These are phyloP conservation scores for Myriangium duriaei DNA, from an alignment of 2,329 filamentous ascomycete species.

Conservation along the genomic window DNA sequence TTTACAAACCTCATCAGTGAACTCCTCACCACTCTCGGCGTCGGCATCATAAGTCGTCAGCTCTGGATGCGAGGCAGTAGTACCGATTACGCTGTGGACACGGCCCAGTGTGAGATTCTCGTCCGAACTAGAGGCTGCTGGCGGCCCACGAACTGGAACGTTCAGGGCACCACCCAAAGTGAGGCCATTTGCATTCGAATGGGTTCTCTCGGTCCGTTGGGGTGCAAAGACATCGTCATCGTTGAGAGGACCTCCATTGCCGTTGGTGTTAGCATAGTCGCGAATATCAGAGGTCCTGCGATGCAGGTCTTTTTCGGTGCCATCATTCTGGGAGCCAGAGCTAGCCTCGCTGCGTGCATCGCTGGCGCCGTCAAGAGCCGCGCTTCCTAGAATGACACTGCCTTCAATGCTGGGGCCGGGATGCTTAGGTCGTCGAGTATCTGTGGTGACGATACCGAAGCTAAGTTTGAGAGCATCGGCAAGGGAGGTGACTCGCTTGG, in stretches of 20 bases:
- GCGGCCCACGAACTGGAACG: neutral
- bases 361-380: conserved; percentile 14
- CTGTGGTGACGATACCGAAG: conserved; percentile 91
- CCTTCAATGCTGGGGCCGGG: conserved; percentile 51
- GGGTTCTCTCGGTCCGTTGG: conserved; percentile 1
- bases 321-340: neutral
- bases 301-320: neutral
- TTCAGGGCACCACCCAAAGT: neutral
- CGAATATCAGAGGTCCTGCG: conserved; percentile 4
- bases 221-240: conserved; percentile 16
- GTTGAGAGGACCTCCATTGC: conserved; percentile 14
- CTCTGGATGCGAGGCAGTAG: conserved; percentile 14
- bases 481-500: conserved; percentile 89
- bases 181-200: neutral
- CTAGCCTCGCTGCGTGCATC: neutral
- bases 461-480: conserved; percentile 94
- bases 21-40: conserved; percentile 25
- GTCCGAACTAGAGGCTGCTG: conserved; percentile 10
- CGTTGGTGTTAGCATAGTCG: conserved; percentile 22
- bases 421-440: conserved; percentile 42
- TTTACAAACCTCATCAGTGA: conserved; percentile 21
- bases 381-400: conserved; percentile 57
- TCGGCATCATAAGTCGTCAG: conserved; percentile 16
- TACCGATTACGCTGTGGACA: conserved; percentile 17
- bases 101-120: conserved; percentile 17